Percentiles rank a stretch among this genome's conserved stretches.
Evolutionary conservation across 1,284 basidiomycete genomes (phyloP).

Genomic region (Chalciporus sp.): DNA sequence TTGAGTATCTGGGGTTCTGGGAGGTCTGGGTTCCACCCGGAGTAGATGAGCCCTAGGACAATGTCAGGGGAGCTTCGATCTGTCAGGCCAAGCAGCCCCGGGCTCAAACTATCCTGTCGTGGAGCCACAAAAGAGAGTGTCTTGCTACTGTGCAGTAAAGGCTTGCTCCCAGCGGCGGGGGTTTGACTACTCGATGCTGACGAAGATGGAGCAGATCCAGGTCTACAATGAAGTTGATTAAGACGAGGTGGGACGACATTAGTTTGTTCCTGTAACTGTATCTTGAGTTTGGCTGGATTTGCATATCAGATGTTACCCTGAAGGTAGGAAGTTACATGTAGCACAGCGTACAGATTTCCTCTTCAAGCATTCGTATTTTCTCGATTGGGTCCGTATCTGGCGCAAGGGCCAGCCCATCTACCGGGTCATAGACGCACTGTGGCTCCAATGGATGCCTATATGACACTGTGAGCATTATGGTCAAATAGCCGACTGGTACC

Average conservation of each 20-base stretch:
- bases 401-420: slow-evolving; percentile 74
- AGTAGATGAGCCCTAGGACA: slow-evolving; percentile 64
- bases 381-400: slow-evolving; percentile 74
- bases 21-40: slow-evolving; percentile 81
- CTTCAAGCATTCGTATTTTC: slow-evolving; percentile 75
- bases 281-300: slow-evolving; percentile 60
- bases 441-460: slow-evolving; percentile 80
- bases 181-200: slow-evolving; percentile 19
- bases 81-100: slow-evolving; percentile 44
- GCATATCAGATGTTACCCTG: slow-evolving; percentile 15
- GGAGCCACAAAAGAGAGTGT: slow-evolving; percentile 16
- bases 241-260: slow-evolving; percentile 22
- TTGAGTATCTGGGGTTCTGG: slow-evolving; percentile 70
- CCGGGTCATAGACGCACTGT: slow-evolving; percentile 80
- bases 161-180: slow-evolving; percentile 8
- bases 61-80: slow-evolving; percentile 47
- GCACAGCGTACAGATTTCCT: slow-evolving; percentile 69
- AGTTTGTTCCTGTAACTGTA: slow-evolving; percentile 57
- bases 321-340: background rate
- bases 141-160: slow-evolving; percentile 3
- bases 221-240: slow-evolving; percentile 17
- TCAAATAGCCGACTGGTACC: slow-evolving; percentile 30
- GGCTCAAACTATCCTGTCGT: slow-evolving; percentile 52
- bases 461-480: slow-evolving; percentile 13
- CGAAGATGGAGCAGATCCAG: slow-evolving; percentile 29